Conservation (phyloP, 306 rosid species). For the Geum urbanum region DNA sequence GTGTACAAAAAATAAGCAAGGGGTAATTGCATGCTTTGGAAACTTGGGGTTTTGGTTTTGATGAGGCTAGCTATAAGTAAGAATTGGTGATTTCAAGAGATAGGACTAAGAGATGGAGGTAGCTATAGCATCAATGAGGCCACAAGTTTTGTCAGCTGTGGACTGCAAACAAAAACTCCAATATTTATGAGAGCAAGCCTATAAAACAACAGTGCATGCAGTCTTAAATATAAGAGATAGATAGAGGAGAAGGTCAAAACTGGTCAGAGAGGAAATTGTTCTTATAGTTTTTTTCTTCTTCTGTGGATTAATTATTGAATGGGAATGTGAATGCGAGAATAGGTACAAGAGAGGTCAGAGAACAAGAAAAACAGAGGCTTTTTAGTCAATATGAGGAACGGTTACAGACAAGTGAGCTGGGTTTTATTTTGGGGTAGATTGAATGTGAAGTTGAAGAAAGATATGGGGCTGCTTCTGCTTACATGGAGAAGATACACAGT, state of each 20-base stretch:
- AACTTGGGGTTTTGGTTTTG: conserved; percentile 17
- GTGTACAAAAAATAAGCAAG: conserved; percentile 7
- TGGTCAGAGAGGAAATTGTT: conserved; percentile 20
- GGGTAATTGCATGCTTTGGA: conserved; percentile 34
- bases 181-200: conserved; percentile 30
- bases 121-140: conserved; percentile 23
- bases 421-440: neutral
- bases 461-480: conserved; percentile 26
- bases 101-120: conserved; percentile 6
- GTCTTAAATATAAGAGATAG: conserved; percentile 19
- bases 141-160: conserved; percentile 31
- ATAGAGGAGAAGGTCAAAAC: conserved; percentile 34
- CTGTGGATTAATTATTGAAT: neutral
- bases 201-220: neutral
- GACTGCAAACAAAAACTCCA: conserved; percentile 3
- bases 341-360: conserved; percentile 21
- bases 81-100: conserved; percentile 23
- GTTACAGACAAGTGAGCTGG: neutral
- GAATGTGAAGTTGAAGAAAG: conserved; percentile 24
- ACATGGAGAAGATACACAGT: conserved; percentile 49
- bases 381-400: neutral
- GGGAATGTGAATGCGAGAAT: neutral
- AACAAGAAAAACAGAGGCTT: neutral
- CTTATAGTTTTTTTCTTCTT: neutral
- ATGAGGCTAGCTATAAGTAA: conserved; percentile 5